Conservation (phyloP, 441 rosid species). For the Erodium texanum region DNA sequence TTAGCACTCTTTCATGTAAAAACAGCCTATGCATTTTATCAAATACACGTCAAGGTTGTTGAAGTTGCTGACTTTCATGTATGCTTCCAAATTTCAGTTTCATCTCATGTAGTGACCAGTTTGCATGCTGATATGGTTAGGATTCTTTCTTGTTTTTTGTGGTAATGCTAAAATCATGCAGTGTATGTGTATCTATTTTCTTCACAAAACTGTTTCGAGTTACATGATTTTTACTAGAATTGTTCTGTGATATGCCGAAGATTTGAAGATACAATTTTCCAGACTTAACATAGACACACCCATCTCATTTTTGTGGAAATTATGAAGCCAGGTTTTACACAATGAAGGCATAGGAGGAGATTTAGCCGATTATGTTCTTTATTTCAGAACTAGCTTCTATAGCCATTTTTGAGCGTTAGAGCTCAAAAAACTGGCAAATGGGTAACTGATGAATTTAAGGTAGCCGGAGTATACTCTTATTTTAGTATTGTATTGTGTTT, state of each 20-base stretch:
- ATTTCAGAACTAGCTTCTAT: neutral
- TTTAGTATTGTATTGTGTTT: neutral
- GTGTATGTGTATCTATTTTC: neutral
- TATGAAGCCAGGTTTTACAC: neutral
- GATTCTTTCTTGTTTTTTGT: conserved; percentile 11
- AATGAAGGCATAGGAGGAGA: neutral
- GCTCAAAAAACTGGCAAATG: neutral
- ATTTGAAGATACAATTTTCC: too few relatives aligned
- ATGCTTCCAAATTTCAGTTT: too few relatives aligned
- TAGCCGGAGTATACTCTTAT: too few relatives aligned
- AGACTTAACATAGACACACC: neutral
- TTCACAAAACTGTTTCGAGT: neutral
- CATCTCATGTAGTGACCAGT: too few relatives aligned
- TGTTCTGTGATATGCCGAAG: too few relatives aligned
- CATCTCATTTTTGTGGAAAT: neutral
- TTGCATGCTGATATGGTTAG: neutral
- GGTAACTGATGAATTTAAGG: neutral
- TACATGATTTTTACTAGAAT: neutral
- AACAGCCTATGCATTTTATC: neutral
- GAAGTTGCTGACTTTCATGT: too few relatives aligned
- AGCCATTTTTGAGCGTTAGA: neutral
- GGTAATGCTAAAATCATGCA: neutral
- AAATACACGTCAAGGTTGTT: too few relatives aligned
- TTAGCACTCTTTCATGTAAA: too few relatives aligned
- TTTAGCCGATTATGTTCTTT: neutral